These are phyloP conservation scores for Podosphaera leucotricha DNA, from an alignment of 2,329 filamentous ascomycete genomes.

Conservation along the genomic window DNA sequence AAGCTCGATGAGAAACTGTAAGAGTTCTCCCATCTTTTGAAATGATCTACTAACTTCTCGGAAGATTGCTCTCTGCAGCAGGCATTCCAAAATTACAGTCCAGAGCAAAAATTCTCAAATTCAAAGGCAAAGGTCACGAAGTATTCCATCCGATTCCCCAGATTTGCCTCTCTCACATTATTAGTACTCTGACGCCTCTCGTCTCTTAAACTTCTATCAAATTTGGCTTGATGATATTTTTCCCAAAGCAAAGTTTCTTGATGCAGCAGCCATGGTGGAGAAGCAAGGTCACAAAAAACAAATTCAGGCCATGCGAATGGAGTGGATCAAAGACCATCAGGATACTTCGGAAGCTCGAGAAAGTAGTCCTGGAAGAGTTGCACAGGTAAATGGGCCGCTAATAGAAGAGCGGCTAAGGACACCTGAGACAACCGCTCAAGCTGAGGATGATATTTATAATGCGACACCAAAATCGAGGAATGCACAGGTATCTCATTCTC, in stretches of 20 bases:
- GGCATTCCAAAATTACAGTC: conserved; percentile 66
- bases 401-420: conserved; percentile 14
- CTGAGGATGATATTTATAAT: conserved; percentile 22
- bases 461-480: conserved; percentile 22
- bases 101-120: conserved; percentile 44
- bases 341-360: conserved; percentile 11
- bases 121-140: conserved; percentile 90
- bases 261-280: conserved; percentile 75
- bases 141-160: conserved; percentile 19
- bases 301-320: conserved; percentile 48
- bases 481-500: conserved; percentile 8
- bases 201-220: conserved; percentile 76
- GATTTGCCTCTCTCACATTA: not conserved
- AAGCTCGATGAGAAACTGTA: conserved; percentile 71
- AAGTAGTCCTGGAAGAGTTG: conserved; percentile 15
- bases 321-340: conserved; percentile 54
- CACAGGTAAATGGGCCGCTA: conserved; percentile 16
- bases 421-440: conserved; percentile 17
- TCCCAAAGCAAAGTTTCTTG: conserved; percentile 79
- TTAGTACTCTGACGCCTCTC: conserved; percentile 62
- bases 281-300: conserved; percentile 72
- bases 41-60: not conserved
- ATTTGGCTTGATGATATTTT: conserved; percentile 93
- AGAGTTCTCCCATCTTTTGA: conserved; percentile 1
- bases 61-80: conserved; percentile 53